Percentiles rank a stretch among this genome's conserved stretches.
Evolutionary conservation across 768 basidiomycete genomes (phyloP).

Genomic region (Boletus reticuloceps): DNA sequence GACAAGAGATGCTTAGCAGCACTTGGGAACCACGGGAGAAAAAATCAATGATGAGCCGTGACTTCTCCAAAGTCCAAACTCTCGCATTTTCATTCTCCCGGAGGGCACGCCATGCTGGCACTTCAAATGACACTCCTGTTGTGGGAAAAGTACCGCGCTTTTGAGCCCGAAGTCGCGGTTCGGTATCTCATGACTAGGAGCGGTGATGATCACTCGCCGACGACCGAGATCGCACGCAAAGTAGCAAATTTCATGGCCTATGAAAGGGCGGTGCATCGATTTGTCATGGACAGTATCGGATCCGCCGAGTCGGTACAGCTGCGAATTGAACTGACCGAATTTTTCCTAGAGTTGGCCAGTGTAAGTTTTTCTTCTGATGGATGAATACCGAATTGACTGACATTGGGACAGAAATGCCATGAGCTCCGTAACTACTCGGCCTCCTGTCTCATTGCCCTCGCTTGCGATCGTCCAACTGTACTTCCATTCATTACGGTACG

Average conservation of each 20-base stretch:
- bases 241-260: conserved; percentile 33
- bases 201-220: conserved; percentile 25
- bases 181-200: conserved; percentile 35
- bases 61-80: conserved; percentile 30
- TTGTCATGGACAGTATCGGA: conserved; percentile 39
- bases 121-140: conserved; percentile 42
- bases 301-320: conserved; percentile 18
- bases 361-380: conserved; percentile 27
- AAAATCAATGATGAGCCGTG: conserved; percentile 28
- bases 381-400: background rate
- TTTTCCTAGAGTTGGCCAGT: conserved; percentile 46
- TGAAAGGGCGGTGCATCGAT: conserved; percentile 38
- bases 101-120: conserved; percentile 43
- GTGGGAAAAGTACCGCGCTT: conserved; percentile 36
- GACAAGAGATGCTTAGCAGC: conserved; percentile 16
- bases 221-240: conserved; percentile 29
- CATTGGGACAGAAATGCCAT: conserved; percentile 38
- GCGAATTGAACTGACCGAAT: conserved; percentile 32
- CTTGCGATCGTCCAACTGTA: conserved; percentile 40
- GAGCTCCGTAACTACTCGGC: conserved; percentile 45
- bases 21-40: conserved; percentile 27
- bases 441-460: conserved; percentile 40
- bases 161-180: conserved; percentile 45
- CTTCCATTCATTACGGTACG: conserved; percentile 29
- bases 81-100: conserved; percentile 33